Percentiles rank a stretch among this genome's conserved stretches.
These are phyloP conservation scores for Coemansia sp. DNA, from an alignment of 192 early-diverging fungal genomes.

Conservation along the genomic window DNA sequence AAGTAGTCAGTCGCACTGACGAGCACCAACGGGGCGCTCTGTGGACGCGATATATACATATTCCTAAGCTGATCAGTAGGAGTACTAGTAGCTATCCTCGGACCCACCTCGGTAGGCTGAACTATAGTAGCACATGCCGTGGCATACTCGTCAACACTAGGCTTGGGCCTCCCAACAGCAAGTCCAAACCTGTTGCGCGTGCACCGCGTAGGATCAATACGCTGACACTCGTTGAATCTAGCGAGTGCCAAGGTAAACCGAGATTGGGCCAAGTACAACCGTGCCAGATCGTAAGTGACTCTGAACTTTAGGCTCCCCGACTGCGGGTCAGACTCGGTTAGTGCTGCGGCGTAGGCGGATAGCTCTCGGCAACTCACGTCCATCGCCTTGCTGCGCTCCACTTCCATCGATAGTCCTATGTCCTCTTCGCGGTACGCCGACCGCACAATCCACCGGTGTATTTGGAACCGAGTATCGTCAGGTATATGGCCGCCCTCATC, in stretches of 20 bases:
- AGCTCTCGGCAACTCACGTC: slow-evolving; percentile 16
- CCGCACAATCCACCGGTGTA: slow-evolving; percentile 36
- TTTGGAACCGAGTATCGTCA: slow-evolving; percentile 15
- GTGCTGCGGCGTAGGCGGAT: not conserved
- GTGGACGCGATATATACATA: slow-evolving; percentile 16
- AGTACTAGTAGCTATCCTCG: slow-evolving; percentile 8
- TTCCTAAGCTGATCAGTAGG: slow-evolving; percentile 18
- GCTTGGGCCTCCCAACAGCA: not conserved
- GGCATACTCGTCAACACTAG: slow-evolving; percentile 41
- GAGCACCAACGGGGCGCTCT: not conserved
- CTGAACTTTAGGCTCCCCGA: slow-evolving; percentile 2
- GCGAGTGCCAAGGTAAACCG: slow-evolving; percentile 12
- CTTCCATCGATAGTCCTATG: slow-evolving; percentile 20
- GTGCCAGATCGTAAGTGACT: slow-evolving; percentile 33
- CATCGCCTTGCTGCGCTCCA: slow-evolving; percentile 13
- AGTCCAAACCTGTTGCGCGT: slow-evolving; percentile 18
- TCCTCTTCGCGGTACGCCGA: slow-evolving; percentile 48
- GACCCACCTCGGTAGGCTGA: not conserved
- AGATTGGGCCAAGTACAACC: slow-evolving; percentile 29
- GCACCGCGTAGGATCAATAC: slow-evolving; percentile 18
- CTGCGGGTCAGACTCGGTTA: not conserved
- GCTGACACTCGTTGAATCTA: slow-evolving; percentile 32
- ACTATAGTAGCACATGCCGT: slow-evolving; percentile 27
- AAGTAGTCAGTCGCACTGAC: slow-evolving; percentile 16
- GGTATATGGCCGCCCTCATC: not conserved